phyloP scores from a whole-genome alignment of 129 eudicot species.

The sunflower (Helianthus annuus) region HanXRQr2.0-SUNRISE NC_035442.2:159175361-159175860 shows the following conservation, averaged over 20 bases:
- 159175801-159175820: neutral
- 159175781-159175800: neutral
- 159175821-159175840: slow-evolving; percentile 38
- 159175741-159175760: slow-evolving; percentile 74
- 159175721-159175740: slow-evolving; percentile 85
- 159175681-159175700: slow-evolving; percentile 58
- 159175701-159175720: slow-evolving; percentile 67
- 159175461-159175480: neutral
- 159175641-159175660: slow-evolving; percentile 82
- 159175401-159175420: neutral
- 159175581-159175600: slow-evolving; percentile 80
- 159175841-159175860: slow-evolving; percentile 70
- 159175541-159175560: slow-evolving; percentile 64
- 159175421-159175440: neutral
- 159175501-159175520: slow-evolving; percentile 63
- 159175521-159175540: slow-evolving; percentile 96
- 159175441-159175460: neutral
- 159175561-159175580: slow-evolving; percentile 92
- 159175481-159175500: slow-evolving; percentile 17
- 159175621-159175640: slow-evolving; percentile 82
- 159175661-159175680: slow-evolving; percentile 67
- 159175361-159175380: neutral
- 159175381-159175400: neutral
- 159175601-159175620: slow-evolving; percentile 83
- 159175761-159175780: slow-evolving; percentile 53